Conservation (phyloP, 108 stramenopile genomes). For the Skeletonema costatum region DNA sequence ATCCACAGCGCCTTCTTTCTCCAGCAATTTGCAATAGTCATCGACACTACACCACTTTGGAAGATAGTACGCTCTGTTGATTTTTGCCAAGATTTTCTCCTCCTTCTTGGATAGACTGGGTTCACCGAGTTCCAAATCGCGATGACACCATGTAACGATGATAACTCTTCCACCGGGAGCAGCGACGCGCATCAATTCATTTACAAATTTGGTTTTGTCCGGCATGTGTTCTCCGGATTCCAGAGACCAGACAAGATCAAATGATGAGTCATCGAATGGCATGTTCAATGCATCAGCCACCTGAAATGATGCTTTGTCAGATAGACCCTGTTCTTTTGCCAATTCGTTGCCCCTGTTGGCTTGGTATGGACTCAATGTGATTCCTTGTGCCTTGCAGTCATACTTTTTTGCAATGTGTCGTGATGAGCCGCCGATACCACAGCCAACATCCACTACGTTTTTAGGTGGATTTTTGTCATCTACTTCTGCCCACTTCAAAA, state of each 20-base stretch:
- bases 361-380: constrained; percentile 95
- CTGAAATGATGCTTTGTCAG: constrained; percentile 67
- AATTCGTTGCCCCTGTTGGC: constrained; percentile 85
- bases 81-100: constrained; percentile 72
- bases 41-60: constrained; percentile 87
- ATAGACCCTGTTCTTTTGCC: constrained; percentile 80
- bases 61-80: constrained; percentile 92
- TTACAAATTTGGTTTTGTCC: constrained; percentile 88
- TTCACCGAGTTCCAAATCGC: constrained; percentile 85
- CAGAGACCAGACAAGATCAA: constrained; percentile 95
- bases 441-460: constrained; percentile 87
- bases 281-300: constrained; percentile 94
- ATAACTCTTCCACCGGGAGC: constrained; percentile 85
- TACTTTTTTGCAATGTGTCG: constrained; percentile 89
- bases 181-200: constrained; percentile 87
- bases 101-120: constrained; percentile 73
- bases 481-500: constrained; percentile 85
- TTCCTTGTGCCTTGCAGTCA: constrained; percentile 68
- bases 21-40: constrained; percentile 78
- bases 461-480: constrained; percentile 25
- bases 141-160: constrained; percentile 95
- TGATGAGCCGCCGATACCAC: constrained; percentile 93
- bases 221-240: constrained; percentile 99
- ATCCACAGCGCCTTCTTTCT: constrained; percentile 69
- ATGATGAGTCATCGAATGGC: constrained; percentile 85